Conservation (phyloP, 2,329 filamentous ascomycete species). For the Calonectria hongkongensis region DNA sequence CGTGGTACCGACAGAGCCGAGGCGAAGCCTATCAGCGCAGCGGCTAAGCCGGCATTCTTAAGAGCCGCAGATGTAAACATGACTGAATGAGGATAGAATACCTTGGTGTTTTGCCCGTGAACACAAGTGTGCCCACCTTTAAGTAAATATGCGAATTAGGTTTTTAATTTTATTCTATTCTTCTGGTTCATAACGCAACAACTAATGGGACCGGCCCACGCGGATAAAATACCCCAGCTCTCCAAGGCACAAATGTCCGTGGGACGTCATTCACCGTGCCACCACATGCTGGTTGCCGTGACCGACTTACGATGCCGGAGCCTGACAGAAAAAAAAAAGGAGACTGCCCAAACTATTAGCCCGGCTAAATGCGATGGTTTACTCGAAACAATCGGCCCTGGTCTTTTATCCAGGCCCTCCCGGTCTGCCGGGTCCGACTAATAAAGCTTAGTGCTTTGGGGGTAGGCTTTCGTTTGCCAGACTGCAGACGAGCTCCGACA, state of each 20-base stretch:
- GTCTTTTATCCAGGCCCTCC: constrained; percentile 14
- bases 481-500: neutral
- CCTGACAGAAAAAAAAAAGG: neutral
- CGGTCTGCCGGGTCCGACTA: constrained; percentile 2
- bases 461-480: neutral
- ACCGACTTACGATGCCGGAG: neutral
- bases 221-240: constrained; percentile 17
- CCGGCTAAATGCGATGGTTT: constrained; percentile 24
- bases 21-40: neutral
- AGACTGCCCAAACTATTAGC: neutral
- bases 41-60: constrained; percentile 8
- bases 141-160: neutral
- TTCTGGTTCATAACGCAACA: neutral
- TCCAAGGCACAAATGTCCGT: neutral
- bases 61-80: neutral
- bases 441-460: neutral
- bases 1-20: neutral
- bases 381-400: neutral
- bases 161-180: neutral
- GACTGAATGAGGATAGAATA: neutral
- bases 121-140: neutral
- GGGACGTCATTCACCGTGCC: neutral
- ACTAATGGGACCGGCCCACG: neutral
- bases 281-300: neutral
- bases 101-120: neutral